A percentile compares a stretch with the other conserved stretches of the same genome.
phyloP scores from a whole-genome alignment of 129 eudicot genomes.

The Silybum marianum region DNA sequence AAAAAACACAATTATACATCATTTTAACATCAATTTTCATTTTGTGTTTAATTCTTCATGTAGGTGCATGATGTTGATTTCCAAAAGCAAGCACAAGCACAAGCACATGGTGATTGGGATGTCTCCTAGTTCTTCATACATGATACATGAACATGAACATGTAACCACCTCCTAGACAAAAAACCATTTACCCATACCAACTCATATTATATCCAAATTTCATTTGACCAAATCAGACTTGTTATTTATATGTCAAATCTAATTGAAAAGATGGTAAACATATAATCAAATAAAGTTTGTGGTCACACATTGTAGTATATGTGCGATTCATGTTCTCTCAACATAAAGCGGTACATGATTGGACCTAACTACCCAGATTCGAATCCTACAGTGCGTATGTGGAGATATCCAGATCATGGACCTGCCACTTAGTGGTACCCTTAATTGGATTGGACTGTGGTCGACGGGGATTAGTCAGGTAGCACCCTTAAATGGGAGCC shows the following conservation, averaged over 20 bases:
- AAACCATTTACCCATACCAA: conserved; percentile 30
- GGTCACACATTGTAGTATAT: neutral
- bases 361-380: no score
- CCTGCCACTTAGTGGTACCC: no score
- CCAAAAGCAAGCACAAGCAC: conserved; percentile 4
- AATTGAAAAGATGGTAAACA: neutral
- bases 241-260: neutral
- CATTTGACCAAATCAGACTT: neutral
- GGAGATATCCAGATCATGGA: no score
- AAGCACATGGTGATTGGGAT: conserved; percentile 37
- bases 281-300: neutral
- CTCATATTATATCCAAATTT: conserved; percentile 3
- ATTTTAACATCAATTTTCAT: neutral
- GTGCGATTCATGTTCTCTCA: neutral
- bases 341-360: neutral
- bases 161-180: conserved; percentile 18
- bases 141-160: conserved; percentile 27
- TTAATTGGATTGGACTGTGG: no score
- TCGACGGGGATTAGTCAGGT: no score
- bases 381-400: no score
- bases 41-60: neutral
- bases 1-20: neutral
- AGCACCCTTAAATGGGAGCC: no score
- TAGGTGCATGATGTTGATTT: neutral
- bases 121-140: conserved; percentile 16